These are phyloP conservation scores for Pichia phayaonensis DNA, from an alignment of 805 yeast species.

Conservation along the genomic window DNA sequence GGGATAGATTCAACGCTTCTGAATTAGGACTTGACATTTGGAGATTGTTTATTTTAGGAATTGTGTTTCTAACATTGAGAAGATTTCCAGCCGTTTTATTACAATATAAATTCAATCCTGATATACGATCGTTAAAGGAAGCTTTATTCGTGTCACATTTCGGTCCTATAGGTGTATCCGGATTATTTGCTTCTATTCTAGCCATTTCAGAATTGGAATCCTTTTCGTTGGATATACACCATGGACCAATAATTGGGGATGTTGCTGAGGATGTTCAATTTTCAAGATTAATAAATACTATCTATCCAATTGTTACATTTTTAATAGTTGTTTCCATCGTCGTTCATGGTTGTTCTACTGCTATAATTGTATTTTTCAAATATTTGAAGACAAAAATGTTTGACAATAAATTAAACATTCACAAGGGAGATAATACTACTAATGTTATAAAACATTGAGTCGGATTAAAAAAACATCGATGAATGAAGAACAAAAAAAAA, in stretches of 20 bases:
- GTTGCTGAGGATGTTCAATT: slow-evolving; percentile 18
- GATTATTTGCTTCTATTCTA: slow-evolving; percentile 25
- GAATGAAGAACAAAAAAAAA: too few species aligned
- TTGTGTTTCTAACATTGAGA: slow-evolving; percentile 44
- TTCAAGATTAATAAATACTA: slow-evolving; percentile 22
- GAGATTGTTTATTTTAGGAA: slow-evolving; percentile 41
- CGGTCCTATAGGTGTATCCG: slow-evolving; percentile 57
- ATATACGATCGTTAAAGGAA: slow-evolving; percentile 52
- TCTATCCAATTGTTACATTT: slow-evolving; percentile 47
- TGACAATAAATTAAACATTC: too few species aligned
- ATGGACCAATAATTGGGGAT: slow-evolving; percentile 20
- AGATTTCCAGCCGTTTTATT: slow-evolving; percentile 49
- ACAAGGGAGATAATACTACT: too few species aligned
- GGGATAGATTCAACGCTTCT: slow-evolving; percentile 48
- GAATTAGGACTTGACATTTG: slow-evolving; percentile 40
- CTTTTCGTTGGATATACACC: slow-evolving; percentile 28
- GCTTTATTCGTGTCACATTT: slow-evolving; percentile 65
- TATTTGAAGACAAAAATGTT: neutral
- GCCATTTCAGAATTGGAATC: slow-evolving; percentile 25
- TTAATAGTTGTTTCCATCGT: slow-evolving; percentile 43
- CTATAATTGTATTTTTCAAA: slow-evolving; percentile 50
- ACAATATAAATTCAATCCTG: slow-evolving; percentile 50
- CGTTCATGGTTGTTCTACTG: slow-evolving; percentile 52
- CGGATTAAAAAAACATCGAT: too few species aligned
- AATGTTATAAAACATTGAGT: too few species aligned